Conservation (phyloP, 352 stramenopile species). For the Pythium scleroteichum region DNA sequence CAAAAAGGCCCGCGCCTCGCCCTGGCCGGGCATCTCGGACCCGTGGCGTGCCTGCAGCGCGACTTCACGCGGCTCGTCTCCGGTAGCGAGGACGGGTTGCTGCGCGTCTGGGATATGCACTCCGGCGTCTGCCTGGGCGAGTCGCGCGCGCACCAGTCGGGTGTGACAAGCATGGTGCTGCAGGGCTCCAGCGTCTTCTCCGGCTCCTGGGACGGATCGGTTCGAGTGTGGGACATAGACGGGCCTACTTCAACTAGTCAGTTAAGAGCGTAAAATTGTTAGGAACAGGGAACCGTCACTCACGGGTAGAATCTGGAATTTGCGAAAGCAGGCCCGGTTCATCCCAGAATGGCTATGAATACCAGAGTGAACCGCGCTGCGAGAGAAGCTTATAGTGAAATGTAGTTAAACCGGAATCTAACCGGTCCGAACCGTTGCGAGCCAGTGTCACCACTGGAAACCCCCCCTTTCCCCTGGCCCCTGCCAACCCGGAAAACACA, state of each 20-base stretch:
- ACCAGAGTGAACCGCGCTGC: not conserved
- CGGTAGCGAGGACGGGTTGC: conserved; percentile 64
- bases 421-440: no score
- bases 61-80: conserved; percentile 85
- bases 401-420: no score
- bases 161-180: conserved; percentile 64
- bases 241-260: not conserved
- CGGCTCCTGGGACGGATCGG: conserved; percentile 70
- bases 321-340: not conserved
- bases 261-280: not conserved
- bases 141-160: conserved; percentile 54
- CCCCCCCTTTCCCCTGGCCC: no score
- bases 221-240: conserved; percentile 73
- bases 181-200: conserved; percentile 70
- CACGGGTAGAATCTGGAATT: not conserved
- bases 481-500: no score
- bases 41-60: conserved; percentile 65
- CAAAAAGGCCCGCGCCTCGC: conserved; percentile 65
- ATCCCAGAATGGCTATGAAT: conserved; percentile 2
- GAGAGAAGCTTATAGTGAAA: no score
- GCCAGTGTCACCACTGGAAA: no score
- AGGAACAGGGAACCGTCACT: not conserved
- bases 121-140: conserved; percentile 69
- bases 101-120: conserved; percentile 83
- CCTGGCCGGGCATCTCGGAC: conserved; percentile 48